These are phyloP conservation scores for Biscutella auriculata DNA, from an alignment of 441 rosid genomes.

Conservation along the genomic window DNA sequence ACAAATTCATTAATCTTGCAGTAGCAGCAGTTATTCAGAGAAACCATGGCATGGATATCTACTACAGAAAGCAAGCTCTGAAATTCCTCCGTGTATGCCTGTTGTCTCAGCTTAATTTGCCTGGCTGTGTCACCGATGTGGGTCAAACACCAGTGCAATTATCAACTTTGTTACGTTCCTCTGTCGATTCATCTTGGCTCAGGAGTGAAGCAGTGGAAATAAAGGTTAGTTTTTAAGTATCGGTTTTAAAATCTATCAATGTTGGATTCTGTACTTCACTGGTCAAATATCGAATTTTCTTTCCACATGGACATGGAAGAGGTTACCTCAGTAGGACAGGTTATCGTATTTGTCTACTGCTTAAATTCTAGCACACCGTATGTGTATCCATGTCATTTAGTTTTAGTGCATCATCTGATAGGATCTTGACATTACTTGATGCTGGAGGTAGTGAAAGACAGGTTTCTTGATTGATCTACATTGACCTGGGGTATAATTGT, in stretches of 20 bases:
- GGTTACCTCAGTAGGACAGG: background rate
- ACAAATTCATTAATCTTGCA: constrained; percentile 93
- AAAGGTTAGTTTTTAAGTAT: constrained; percentile 48
- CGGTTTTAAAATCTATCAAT: constrained; percentile 1
- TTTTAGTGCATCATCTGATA: background rate
- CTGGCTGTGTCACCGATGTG: constrained; percentile 72
- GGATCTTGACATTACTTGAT: background rate
- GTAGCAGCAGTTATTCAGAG: constrained; percentile 77
- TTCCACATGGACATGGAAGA: background rate
- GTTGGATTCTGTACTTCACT: constrained; percentile 7
- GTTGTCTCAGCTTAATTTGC: constrained; percentile 89
- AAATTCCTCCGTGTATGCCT: constrained; percentile 90
- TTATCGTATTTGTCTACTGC: background rate
- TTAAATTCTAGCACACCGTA: constrained; percentile 1
- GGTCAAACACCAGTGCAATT: constrained; percentile 56
- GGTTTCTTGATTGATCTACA: background rate
- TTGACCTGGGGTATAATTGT: background rate
- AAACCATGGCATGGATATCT: constrained; percentile 56
- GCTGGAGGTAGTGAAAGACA: background rate
- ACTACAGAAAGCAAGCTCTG: constrained; percentile 85
- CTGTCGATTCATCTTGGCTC: constrained; percentile 59
- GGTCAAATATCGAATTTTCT: background rate
- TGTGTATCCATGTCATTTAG: background rate
- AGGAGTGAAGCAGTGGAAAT: constrained; percentile 65
- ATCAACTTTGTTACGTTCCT: constrained; percentile 60